phyloP scores from a whole-genome alignment of 2,329 filamentous ascomycete genomes.

The Orbilia quercus region DNA sequence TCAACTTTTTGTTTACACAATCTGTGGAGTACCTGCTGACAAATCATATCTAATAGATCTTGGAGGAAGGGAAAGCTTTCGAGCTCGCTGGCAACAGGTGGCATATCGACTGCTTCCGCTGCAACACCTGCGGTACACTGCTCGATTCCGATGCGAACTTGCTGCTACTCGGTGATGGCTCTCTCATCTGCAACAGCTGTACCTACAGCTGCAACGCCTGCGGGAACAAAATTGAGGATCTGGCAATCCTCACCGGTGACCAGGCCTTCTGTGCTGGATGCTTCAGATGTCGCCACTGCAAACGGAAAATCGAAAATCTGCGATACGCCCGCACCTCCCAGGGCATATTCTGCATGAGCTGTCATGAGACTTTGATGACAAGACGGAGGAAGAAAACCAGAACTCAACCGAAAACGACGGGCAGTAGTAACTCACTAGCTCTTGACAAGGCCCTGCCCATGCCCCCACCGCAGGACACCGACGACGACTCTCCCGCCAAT shows the following conservation, averaged over 20 bases:
- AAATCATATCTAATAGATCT: slow-evolving; percentile 72
- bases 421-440: slow-evolving; percentile 59
- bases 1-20: slow-evolving; percentile 1
- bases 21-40: slow-evolving; percentile 53
- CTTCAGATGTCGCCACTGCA: slow-evolving; percentile 97
- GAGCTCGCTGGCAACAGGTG: slow-evolving; percentile 96
- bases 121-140: slow-evolving; percentile 92
- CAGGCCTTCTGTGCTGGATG: slow-evolving; percentile 98
- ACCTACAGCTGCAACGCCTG: slow-evolving; percentile 98
- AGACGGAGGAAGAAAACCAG: slow-evolving; percentile 87
- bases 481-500: slow-evolving; percentile 59
- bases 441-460: slow-evolving; percentile 60
- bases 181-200: slow-evolving; percentile 98
- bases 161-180: slow-evolving; percentile 94
- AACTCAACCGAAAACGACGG: slow-evolving; percentile 63
- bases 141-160: slow-evolving; percentile 99
- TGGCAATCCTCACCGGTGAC: slow-evolving; percentile 96
- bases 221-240: slow-evolving; percentile 96
- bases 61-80: slow-evolving; percentile 98
- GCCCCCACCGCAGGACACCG: slow-evolving; percentile 58
- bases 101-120: slow-evolving; percentile 99
- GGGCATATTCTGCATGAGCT: slow-evolving; percentile 99
- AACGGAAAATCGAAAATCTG: slow-evolving; percentile 97
- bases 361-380: slow-evolving; percentile 96
- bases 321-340: slow-evolving; percentile 97